Conservation (phyloP, 1,139 yeast species). For the Debaryomycetaceae sp. region DNA sequence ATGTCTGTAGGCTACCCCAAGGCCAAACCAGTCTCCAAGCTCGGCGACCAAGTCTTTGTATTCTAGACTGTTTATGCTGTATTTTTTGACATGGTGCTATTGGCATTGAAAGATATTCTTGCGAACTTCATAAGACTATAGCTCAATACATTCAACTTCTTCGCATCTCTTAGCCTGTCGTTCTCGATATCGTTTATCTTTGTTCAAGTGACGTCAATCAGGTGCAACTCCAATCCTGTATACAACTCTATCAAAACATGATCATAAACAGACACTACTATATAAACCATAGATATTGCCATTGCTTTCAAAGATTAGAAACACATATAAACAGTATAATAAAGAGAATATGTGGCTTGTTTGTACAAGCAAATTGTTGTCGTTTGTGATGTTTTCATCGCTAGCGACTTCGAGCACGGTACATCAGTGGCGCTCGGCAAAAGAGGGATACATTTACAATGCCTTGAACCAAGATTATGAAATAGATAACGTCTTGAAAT, state of each 20-base stretch:
- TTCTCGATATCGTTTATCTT: no score
- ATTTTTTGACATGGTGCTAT: not conserved
- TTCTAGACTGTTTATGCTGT: conserved; percentile 39
- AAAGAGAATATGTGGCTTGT: not conserved
- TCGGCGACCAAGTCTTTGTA: conserved; percentile 90
- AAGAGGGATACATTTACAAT: conserved; percentile 8
- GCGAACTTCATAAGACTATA: no score
- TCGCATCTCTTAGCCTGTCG: no score
- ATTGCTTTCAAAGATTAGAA: not conserved
- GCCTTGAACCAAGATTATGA: conserved; percentile 12
- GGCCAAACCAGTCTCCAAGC: conserved; percentile 87
- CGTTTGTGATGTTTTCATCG: not conserved
- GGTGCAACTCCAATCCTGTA: not conserved
- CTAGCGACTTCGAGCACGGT: conserved; percentile 1
- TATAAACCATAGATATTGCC: not conserved
- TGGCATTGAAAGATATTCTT: no score
- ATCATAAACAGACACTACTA: not conserved
- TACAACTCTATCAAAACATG: not conserved
- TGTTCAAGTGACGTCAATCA: no score
- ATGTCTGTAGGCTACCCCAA: conserved; percentile 73
- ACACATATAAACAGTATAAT: not conserved
- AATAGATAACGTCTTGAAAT: conserved; percentile 18
- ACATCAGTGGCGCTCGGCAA: conserved; percentile 8
- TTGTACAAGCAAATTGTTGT: not conserved
- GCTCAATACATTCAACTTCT: no score